Percentiles rank a stretch among this genome's conserved stretches.
phyloP scores from a whole-genome alignment of 768 basidiomycete genomes.

The Lyophyllum semitale region DNA sequence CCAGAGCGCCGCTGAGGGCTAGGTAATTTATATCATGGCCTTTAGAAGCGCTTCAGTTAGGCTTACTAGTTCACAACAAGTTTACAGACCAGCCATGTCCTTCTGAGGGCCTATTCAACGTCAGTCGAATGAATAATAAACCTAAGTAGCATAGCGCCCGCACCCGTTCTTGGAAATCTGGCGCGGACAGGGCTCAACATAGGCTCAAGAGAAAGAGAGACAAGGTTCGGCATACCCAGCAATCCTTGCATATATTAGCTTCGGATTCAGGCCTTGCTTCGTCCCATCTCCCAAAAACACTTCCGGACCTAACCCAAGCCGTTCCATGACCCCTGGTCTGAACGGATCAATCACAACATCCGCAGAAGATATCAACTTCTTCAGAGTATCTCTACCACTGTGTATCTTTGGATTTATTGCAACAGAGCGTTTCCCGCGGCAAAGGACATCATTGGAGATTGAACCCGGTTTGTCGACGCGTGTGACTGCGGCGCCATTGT shows the following conservation, averaged over 20 bases:
- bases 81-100: constrained; percentile 69
- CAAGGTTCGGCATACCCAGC: constrained; percentile 53
- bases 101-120: constrained; percentile 57
- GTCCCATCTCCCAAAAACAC: constrained; percentile 58
- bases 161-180: constrained; percentile 68
- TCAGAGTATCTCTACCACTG: constrained; percentile 56
- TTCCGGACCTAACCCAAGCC: constrained; percentile 74
- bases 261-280: constrained; percentile 56
- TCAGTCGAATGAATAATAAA: constrained; percentile 14
- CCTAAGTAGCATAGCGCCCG: not conserved
- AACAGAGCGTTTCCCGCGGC: constrained; percentile 77
- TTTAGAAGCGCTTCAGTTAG: constrained; percentile 19
- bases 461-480: constrained; percentile 69
- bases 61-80: not conserved
- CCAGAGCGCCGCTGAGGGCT: constrained; percentile 73
- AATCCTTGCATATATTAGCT: constrained; percentile 73
- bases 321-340: constrained; percentile 81
- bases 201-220: not conserved
- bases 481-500: constrained; percentile 76
- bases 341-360: constrained; percentile 86
- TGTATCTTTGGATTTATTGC: constrained; percentile 65
- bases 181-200: not conserved
- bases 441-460: constrained; percentile 51
- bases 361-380: constrained; percentile 61
- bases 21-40: constrained; percentile 89